phyloP scores from a whole-genome alignment of 1,139 yeast species.

The Diutina mesorugosa region DNA sequence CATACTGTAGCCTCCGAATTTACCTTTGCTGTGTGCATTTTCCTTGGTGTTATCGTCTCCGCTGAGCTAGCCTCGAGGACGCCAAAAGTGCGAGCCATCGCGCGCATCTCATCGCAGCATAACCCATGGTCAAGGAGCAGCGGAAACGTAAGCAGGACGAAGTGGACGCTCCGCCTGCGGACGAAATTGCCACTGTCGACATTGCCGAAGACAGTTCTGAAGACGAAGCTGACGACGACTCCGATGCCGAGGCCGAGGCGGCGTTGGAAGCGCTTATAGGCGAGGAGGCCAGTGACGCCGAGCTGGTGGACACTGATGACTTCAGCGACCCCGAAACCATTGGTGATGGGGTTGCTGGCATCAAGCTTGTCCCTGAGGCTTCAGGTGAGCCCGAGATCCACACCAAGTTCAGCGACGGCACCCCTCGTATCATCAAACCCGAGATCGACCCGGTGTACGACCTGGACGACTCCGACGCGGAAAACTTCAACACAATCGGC shows the following conservation, averaged over 20 bases:
- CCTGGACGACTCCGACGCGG: conserved; percentile 84
- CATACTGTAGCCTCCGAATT: too few relatives aligned
- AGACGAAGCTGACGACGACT: conserved; percentile 15
- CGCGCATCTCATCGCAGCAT: not conserved
- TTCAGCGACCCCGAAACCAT: conserved; percentile 43
- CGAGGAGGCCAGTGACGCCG: conserved; percentile 42
- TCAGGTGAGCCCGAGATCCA: conserved; percentile 15
- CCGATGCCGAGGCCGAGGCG: conserved; percentile 25
- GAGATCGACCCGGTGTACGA: conserved; percentile 90
- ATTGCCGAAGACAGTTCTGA: not conserved
- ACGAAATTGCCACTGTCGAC: not conserved
- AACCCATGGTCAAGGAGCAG: conserved; percentile 1
- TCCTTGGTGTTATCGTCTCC: not conserved
- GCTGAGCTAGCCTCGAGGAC: not conserved
- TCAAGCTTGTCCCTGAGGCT: conserved; percentile 22
- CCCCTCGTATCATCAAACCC: conserved; percentile 63
- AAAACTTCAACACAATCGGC: conserved; percentile 80
- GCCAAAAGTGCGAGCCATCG: not conserved
- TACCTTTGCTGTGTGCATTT: not conserved
- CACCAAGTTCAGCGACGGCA: conserved; percentile 67
- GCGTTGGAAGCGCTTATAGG: conserved; percentile 16
- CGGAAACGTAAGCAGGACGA: not conserved
- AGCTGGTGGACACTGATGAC: conserved; percentile 13
- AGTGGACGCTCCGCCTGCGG: not conserved
- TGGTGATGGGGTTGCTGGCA: conserved; percentile 33